A percentile compares a stretch with the other conserved stretches of the same genome.
Evolutionary conservation across 2,329 filamentous ascomycete species (phyloP).

Genomic region (Tolypocladium endophyticum): DNA sequence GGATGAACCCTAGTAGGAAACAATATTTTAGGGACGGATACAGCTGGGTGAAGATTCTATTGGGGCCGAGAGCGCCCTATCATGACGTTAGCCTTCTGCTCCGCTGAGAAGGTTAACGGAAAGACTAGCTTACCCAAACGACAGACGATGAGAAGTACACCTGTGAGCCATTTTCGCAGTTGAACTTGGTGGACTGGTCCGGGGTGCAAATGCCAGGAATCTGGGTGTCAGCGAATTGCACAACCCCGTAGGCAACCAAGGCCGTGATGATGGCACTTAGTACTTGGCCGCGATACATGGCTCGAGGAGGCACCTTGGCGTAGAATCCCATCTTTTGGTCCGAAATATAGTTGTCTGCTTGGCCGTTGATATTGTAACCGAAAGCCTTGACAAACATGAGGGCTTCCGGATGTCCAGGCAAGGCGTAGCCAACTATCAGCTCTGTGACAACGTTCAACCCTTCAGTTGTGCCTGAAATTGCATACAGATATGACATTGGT

Average conservation of each 20-base stretch:
- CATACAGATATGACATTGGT: slow-evolving; percentile 27
- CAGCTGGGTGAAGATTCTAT: slow-evolving; percentile 26
- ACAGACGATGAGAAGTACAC: slow-evolving; percentile 23
- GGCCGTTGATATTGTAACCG: slow-evolving; percentile 30
- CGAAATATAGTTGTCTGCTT: slow-evolving; percentile 27
- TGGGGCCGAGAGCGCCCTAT: slow-evolving; percentile 14
- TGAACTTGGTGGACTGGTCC: slow-evolving; percentile 20
- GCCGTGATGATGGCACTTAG: slow-evolving; percentile 26
- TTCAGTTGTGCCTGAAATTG: slow-evolving; percentile 30
- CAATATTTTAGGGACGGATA: slow-evolving; percentile 33
- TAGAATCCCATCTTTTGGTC: slow-evolving; percentile 24
- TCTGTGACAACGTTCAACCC: slow-evolving; percentile 40
- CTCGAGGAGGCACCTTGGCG: slow-evolving; percentile 20
- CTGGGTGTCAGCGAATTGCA: slow-evolving; percentile 21
- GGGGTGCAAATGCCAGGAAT: slow-evolving; percentile 21
- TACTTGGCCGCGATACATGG: slow-evolving; percentile 28
- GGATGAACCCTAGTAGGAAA: slow-evolving; percentile 26
- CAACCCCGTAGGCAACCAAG: slow-evolving; percentile 29
- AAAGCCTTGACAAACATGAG: slow-evolving; percentile 42
- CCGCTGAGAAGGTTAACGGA: neutral
- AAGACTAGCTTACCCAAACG: slow-evolving; percentile 10
- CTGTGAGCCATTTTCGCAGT: slow-evolving; percentile 17
- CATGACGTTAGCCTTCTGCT: neutral
- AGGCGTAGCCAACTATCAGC: slow-evolving; percentile 16
- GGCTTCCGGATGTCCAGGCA: slow-evolving; percentile 21